Evolutionary conservation across 2,329 filamentous ascomycete genomes (phyloP), one percentile per base, ranked within the genome.

Genomic region (Zalaria obscura): DNA sequence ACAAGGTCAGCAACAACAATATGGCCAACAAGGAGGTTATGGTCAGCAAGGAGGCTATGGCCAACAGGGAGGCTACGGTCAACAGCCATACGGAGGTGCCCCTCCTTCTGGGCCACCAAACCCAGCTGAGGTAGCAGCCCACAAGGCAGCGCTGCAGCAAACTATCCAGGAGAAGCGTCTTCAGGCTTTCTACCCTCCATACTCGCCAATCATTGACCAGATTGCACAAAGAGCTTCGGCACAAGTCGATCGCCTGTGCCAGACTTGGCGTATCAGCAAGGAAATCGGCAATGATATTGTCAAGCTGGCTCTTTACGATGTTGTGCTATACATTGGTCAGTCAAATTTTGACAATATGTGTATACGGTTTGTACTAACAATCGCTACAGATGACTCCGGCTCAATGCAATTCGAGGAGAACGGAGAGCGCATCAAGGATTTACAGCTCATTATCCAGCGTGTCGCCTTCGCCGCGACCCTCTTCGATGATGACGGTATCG

Each of bases 371-470:
- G 34, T 18, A 9, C 5, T 6, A 39, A 48, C 55, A 36, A 56
- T 38, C n/a, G 28, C 5, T 9, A 3, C 39, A 64, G 77, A 82
- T 49, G 78, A 83, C 62, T 78, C 74, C 54, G 78, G 78, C 35
- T 81, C 77, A 18, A 82, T 83, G 68, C 67, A 73, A 42, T 80
- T 82, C 48, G 76, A 80, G 52, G 76, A 81, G 54, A 69, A 73
- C 43, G 78, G 77, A 35, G 69, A 76, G 51, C 74, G 78, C 45
- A 80, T 81, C 60, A 72, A 77, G 47, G 77, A 82, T 49, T 62
- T 83, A 49, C 71, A 72, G 54, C 65, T 80, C 49, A 80, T 81
- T 50, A 58, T 83, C 47, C 66, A 71, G 38, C 72, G 75, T 39
- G 76, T 80, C 40, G 71, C 76, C 18, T 78, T 70, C 44, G 76